Evolutionary conservation across 345 rosid species (phyloP).

Genomic region (Bruguiera sexangula): DNA sequence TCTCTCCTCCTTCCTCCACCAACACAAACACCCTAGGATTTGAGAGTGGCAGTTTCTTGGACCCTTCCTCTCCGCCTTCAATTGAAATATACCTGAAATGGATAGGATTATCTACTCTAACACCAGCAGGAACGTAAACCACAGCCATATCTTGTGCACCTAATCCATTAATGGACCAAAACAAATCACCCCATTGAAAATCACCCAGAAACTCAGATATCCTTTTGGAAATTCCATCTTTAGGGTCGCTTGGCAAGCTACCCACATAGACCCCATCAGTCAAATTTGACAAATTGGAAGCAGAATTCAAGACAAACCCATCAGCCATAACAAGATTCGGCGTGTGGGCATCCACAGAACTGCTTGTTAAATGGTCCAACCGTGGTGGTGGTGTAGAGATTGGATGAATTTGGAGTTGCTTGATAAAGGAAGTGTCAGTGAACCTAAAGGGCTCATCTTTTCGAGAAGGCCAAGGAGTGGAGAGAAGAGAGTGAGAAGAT

Average conservation of each 20-base stretch:
- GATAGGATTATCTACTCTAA: conserved; percentile 62
- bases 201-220: conserved; percentile 43
- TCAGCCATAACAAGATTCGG: conserved; percentile 55
- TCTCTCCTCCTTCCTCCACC: conserved; percentile 76
- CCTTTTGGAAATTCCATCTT: conserved; percentile 40
- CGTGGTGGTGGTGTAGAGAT: conserved; percentile 47
- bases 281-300: conserved; percentile 45
- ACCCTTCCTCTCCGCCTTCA: conserved; percentile 54
- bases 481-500: conserved; percentile 62
- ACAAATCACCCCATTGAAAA: conserved; percentile 75
- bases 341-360: conserved; percentile 38
- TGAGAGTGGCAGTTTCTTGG: conserved; percentile 64
- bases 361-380: conserved; percentile 20
- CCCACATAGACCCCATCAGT: conserved; percentile 80
- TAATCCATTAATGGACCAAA: conserved; percentile 84
- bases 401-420: conserved; percentile 57
- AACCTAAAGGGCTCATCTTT: conserved; percentile 85
- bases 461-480: conserved; percentile 84
- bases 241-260: conserved; percentile 43
- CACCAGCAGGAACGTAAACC: conserved; percentile 76
- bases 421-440: conserved; percentile 79
- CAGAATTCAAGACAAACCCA: conserved; percentile 58
- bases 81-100: conserved; percentile 65
- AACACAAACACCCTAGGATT: conserved; percentile 83
- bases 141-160: conserved; percentile 86